Conservation (phyloP, 2,329 filamentous ascomycete species). For the Penicillium sp. region DNA sequence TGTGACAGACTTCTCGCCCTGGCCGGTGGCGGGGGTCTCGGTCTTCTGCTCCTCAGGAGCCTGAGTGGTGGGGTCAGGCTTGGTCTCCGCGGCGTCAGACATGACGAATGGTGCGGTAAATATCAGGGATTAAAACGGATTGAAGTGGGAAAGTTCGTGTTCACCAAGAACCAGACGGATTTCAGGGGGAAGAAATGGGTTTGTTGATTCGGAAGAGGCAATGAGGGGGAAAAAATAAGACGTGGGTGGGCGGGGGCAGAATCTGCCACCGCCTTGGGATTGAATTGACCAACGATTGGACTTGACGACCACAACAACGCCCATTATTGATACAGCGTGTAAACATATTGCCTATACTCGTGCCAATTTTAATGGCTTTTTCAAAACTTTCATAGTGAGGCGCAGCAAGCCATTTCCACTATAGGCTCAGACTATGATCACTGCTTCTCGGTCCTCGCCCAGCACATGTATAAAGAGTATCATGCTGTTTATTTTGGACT, state of each 20-base stretch:
- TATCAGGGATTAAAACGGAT: constrained; percentile 10
- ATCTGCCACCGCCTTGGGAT: constrained; percentile 18
- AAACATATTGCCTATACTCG: no score
- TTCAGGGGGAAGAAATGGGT: constrained; percentile 13
- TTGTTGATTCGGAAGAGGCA: constrained; percentile 21
- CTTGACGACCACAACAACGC: no score
- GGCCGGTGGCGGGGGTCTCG: constrained; percentile 31
- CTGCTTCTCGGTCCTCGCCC: no score
- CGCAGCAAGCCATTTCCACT: no score
- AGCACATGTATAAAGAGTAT: no score
- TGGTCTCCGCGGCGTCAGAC: constrained; percentile 42
- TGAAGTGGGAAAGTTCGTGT: constrained; percentile 3
- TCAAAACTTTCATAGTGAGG: no score
- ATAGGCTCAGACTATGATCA: no score
- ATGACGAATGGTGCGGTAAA: constrained; percentile 24
- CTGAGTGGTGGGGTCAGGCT: constrained; percentile 41
- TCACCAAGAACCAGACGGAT: constrained; percentile 8
- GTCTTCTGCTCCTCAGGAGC: constrained; percentile 32
- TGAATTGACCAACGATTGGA: background rate
- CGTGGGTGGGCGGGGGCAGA: constrained; percentile 23
- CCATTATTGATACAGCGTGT: no score
- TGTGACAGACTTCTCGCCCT: constrained; percentile 28
- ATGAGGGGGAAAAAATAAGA: constrained; percentile 27
- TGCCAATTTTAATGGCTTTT: no score
- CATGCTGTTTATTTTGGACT: no score